These are phyloP conservation scores for Madurella fahalii DNA, from an alignment of 2,329 filamentous ascomycete genomes.

Conservation along the genomic window DNA sequence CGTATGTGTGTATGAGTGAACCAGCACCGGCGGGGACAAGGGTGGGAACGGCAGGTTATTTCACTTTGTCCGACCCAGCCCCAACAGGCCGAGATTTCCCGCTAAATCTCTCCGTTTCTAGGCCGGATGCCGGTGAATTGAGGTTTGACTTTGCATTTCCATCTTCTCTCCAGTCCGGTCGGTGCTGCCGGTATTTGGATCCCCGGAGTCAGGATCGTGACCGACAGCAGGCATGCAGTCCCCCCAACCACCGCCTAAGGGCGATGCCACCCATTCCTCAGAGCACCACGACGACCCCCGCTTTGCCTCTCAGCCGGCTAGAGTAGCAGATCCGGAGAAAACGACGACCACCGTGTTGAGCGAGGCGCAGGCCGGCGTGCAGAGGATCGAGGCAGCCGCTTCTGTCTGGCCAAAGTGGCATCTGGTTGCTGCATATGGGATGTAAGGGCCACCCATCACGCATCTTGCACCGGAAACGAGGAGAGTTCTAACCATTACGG, in stretches of 20 bases:
- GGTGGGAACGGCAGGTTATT: not conserved
- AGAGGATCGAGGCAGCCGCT: slow-evolving; percentile 15
- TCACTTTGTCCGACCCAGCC: not conserved
- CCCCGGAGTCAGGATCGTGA: not conserved
- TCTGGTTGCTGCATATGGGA: slow-evolving; percentile 14
- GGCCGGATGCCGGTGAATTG: not conserved
- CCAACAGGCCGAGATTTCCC: not conserved
- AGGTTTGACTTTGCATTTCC: not conserved
- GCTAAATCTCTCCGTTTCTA: not conserved
- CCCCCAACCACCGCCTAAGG: not conserved
- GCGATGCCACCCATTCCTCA: not conserved
- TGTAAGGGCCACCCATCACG: not conserved
- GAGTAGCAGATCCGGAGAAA: slow-evolving; percentile 2
- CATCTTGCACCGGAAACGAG: not conserved
- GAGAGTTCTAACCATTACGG: not conserved
- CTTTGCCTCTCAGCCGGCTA: not conserved
- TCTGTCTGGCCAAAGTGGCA: slow-evolving; percentile 16
- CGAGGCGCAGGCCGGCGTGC: slow-evolving; percentile 15
- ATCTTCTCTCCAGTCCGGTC: not conserved
- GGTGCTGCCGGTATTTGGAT: not conserved
- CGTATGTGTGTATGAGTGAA: too few relatives aligned
- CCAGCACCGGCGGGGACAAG: not conserved
- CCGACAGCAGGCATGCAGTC: not conserved
- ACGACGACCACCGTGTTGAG: not conserved
- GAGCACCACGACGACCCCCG: not conserved